These are phyloP conservation scores for Cyclanthera cordifolia DNA, from an alignment of 306 rosid genomes.

Conservation along the genomic window DNA sequence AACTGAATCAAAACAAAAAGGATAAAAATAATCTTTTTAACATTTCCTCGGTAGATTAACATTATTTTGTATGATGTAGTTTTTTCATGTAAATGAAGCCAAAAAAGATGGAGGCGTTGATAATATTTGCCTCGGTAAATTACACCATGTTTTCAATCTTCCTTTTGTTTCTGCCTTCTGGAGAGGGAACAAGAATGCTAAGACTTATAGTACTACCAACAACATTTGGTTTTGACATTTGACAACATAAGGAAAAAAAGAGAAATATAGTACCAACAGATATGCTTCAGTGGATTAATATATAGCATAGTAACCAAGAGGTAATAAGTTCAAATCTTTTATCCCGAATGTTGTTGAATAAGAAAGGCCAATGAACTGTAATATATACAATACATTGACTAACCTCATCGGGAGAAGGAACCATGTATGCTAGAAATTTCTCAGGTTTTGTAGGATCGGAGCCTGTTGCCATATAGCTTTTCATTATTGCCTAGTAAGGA, in stretches of 20 bases:
- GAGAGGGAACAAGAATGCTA: background rate
- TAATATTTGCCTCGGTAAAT: background rate
- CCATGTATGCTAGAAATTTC: conserved; percentile 91
- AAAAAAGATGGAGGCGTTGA: background rate
- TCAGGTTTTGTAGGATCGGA: conserved; percentile 69
- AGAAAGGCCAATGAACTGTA: background rate
- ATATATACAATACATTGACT: background rate
- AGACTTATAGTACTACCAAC: too few relatives aligned
- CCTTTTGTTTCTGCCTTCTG: background rate
- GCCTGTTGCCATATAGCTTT: conserved; percentile 63
- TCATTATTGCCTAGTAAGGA: conserved; percentile 68
- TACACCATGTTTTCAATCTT: background rate
- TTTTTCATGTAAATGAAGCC: background rate
- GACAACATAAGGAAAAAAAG: background rate
- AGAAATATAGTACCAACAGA: background rate
- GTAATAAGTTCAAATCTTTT: too few relatives aligned
- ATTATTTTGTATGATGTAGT: background rate
- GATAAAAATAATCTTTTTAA: too few relatives aligned
- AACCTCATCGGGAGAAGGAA: conserved; percentile 87
- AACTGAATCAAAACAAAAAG: conserved; percentile 38
- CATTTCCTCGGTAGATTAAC: too few relatives aligned
- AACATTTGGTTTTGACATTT: background rate
- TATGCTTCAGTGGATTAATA: too few relatives aligned
- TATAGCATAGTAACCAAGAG: too few relatives aligned
- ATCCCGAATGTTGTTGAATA: too few relatives aligned